phyloP scores from a whole-genome alignment of 768 basidiomycete genomes.

The Agrocybe pediades region DNA sequence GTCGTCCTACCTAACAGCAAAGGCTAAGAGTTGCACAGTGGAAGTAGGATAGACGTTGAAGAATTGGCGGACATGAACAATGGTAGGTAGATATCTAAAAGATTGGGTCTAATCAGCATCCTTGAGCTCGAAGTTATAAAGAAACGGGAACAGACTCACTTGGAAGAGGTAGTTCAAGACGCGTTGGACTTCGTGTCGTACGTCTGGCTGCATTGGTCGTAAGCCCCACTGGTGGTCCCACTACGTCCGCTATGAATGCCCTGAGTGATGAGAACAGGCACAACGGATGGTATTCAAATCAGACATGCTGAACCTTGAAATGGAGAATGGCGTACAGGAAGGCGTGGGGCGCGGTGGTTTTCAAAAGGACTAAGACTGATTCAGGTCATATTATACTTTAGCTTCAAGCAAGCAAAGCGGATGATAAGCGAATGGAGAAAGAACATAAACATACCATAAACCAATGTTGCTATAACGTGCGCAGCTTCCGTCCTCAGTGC shows the following conservation, averaged over 20 bases:
- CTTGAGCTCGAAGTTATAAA: constrained; percentile 4
- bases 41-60: constrained; percentile 35
- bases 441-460: constrained; percentile 49
- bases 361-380: constrained; percentile 59
- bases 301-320: constrained; percentile 37
- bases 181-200: constrained; percentile 52
- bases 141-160: constrained; percentile 33
- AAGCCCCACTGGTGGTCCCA: constrained; percentile 74
- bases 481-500: constrained; percentile 74
- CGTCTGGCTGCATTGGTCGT: constrained; percentile 39
- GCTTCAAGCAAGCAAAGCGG: neutral
- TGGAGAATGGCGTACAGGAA: constrained; percentile 63
- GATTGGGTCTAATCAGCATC: constrained; percentile 55
- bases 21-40: constrained; percentile 61
- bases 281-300: constrained; percentile 44
- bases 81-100: constrained; percentile 72
- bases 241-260: constrained; percentile 63
- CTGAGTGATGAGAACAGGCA: constrained; percentile 65
- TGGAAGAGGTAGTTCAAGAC: constrained; percentile 64
- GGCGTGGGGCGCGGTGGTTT: constrained; percentile 56
- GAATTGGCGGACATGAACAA: constrained; percentile 30
- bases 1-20: constrained; percentile 45
- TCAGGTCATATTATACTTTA: constrained; percentile 50
- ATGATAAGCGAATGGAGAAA: no score
- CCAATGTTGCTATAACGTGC: constrained; percentile 71